Evolutionary conservation across 805 yeast species (phyloP).

Genomic region (Yarrowia sp.): DNA sequence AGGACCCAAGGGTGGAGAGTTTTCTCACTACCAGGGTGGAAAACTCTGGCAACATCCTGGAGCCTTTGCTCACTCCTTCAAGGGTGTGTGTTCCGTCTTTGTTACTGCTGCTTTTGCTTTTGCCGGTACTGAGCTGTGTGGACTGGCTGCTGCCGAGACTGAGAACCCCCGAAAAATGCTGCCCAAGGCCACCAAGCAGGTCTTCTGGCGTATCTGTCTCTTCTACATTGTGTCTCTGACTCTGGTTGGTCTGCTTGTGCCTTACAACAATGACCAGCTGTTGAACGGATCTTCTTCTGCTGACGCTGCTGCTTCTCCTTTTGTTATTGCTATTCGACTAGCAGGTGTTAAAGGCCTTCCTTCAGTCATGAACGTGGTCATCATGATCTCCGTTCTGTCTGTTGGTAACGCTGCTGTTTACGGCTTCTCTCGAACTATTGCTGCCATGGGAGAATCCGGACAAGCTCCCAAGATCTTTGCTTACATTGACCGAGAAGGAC

Average conservation of each 20-base stretch:
- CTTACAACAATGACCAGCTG: conserved; percentile 48
- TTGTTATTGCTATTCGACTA: conserved; percentile 62
- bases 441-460: conserved; percentile 62
- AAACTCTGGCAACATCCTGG: conserved; percentile 54
- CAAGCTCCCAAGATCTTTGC: conserved; percentile 59
- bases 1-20: conserved; percentile 50
- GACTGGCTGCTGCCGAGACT: conserved; percentile 74
- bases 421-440: conserved; percentile 65
- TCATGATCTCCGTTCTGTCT: conserved; percentile 63
- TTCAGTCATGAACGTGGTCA: conserved; percentile 67
- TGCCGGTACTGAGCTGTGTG: conserved; percentile 70
- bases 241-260: conserved; percentile 65
- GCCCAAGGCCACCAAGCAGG: conserved; percentile 74
- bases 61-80: conserved; percentile 57
- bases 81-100: conserved; percentile 64
- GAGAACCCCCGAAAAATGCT: conserved; percentile 62
- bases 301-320: conserved; percentile 65
- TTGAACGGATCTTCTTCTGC: conserved; percentile 59
- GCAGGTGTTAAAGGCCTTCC: conserved; percentile 67
- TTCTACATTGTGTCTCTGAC: conserved; percentile 61
- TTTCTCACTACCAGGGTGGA: conserved; percentile 30
- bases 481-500: conserved; percentile 65
- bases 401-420: conserved; percentile 70
- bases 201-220: conserved; percentile 71
- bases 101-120: conserved; percentile 75